Evolutionary conservation across 148 eudicot genomes (phyloP), one percentile per base, ranked within the genome.

Genomic region (Hydrangea macrophylla): DNA sequence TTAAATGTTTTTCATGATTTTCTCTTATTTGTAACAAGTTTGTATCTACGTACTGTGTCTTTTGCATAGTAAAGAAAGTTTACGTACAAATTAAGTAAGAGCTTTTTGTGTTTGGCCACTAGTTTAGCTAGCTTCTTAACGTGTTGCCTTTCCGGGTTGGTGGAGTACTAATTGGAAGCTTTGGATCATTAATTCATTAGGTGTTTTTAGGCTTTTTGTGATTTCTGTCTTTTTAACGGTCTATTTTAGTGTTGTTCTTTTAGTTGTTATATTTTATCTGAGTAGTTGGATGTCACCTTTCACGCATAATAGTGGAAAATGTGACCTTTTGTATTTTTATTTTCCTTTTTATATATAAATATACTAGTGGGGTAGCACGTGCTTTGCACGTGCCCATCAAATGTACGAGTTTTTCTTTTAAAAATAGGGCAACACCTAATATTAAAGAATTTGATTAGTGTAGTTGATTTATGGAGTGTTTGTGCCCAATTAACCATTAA

Each of bases 121-220:
- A 28, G 36, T 45, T 56, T 45, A 10, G 57, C 57, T 45, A 10
- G 57, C 37, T 27, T 64, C n/a, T 33, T 51, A 31, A 65, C 53
- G 40, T 3, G 31, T 65, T 13, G 44, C 58, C 45, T 6, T 33
- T 25, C 58, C 32, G 53, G 27, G 42, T 65, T 51, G 58, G 69
- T 65, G 58, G 9, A 18, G 48, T 42, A 42, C 17, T 42, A 13
- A 1, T 31, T 10, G 57, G 56, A 20, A 48, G 17, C 20, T 22
- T 48, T 64, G 45, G 58, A 65, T n/a, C n/a, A n/a, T n/a, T n/a
- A n/a, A n/a, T 65, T 65, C 32, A 65, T 65, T 23, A 32, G 18
- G 45, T 50, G 7, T 32, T 48, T 27, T 20, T 0, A 39, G 3
- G 3, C 44, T 39, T 45, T 27, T 64, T 15, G 10, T 5, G 20